Evolutionary conservation across 2,329 filamentous ascomycete genomes (phyloP).

Genomic region (Annulohypoxylon truncatum): DNA sequence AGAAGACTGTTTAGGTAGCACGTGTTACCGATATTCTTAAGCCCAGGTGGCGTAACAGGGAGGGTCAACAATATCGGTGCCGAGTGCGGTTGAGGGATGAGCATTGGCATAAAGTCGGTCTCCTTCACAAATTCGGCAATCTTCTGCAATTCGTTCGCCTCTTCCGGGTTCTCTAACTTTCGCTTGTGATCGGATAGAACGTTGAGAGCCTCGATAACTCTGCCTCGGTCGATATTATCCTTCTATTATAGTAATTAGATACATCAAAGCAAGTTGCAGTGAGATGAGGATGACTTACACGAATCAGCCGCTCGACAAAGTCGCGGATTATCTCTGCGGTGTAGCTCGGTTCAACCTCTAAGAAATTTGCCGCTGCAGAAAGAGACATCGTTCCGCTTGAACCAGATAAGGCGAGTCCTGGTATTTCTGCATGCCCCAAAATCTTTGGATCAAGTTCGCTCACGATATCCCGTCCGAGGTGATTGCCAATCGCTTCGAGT

Average conservation of each 20-base stretch:
- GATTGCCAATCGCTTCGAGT: constrained; percentile 43
- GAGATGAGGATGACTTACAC: constrained; percentile 36
- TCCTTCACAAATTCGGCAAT: constrained; percentile 42
- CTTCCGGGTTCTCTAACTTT: constrained; percentile 32
- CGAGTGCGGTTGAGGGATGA: constrained; percentile 28
- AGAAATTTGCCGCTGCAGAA: constrained; percentile 39
- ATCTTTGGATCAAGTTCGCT: constrained; percentile 26
- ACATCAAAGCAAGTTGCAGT: neutral
- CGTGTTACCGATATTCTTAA: constrained; percentile 95
- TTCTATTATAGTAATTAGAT: constrained; percentile 37
- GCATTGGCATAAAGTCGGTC: constrained; percentile 24
- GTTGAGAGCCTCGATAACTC: constrained; percentile 46
- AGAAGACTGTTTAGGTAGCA: constrained; percentile 97
- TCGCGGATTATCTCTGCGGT: constrained; percentile 46
- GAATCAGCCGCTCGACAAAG: constrained; percentile 39
- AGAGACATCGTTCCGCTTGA: constrained; percentile 43
- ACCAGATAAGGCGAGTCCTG: constrained; percentile 11
- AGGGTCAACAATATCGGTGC: constrained; percentile 44
- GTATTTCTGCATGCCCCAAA: neutral
- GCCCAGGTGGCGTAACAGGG: constrained; percentile 79
- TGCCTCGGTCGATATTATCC: constrained; percentile 37
- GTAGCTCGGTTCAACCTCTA: constrained; percentile 45
- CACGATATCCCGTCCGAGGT: constrained; percentile 42
- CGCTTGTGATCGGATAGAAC: constrained; percentile 46
- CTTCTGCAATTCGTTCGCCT: constrained; percentile 43